Evolutionary conservation across 1,139 yeast species (phyloP), one percentile per base, ranked within the genome.

Genomic region (Geotrichum histeridarum): DNA sequence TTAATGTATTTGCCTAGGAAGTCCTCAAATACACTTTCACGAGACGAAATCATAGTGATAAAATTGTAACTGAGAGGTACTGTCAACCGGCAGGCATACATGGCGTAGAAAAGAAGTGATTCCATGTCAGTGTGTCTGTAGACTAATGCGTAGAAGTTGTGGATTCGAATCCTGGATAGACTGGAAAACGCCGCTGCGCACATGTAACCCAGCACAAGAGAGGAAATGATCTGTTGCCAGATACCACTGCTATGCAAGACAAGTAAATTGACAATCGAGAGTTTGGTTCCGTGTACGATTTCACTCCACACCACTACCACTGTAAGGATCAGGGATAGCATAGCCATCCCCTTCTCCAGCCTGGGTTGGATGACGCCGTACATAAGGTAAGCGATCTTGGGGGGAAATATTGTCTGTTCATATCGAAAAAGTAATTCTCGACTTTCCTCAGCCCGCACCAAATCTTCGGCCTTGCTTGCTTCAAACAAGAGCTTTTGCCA

Each of bases 31-130:
- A 72, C 76, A 1, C 74, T 71, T 22, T 72, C 73, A 50, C 75
- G 67, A 22, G 79, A 74, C 8, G 81, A 76, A 57, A 85, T 76
- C 51, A 88, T 72, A 38, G 86, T 86, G 55, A 87, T 70, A 66
- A 86, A 88, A 67, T 88, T 88, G 71, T 85, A 88, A 35, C 88
- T 81, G 59, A 88, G 74, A 2, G 96, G 96, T 12, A 88, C 83
- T 0, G 95, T 86, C 65, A 88, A 73, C 60, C 96, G 81, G 53
- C 93, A 87, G 35, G 87, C 82, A 64, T 88, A 88, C 64, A 87
- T 85, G 30, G 91, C 82, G 67, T 86, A 88, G 67, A 87, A 88
- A 47, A 88, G 76, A 38, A 86, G 77, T 32, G 89, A 82, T 0
- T 86, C 84, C 0, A 87, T 85, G 64, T 86, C 93, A 0, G 91